Base-by-base conservation (phyloP, 345 rosid species). In the Eucalyptus dawsonii region DNA sequence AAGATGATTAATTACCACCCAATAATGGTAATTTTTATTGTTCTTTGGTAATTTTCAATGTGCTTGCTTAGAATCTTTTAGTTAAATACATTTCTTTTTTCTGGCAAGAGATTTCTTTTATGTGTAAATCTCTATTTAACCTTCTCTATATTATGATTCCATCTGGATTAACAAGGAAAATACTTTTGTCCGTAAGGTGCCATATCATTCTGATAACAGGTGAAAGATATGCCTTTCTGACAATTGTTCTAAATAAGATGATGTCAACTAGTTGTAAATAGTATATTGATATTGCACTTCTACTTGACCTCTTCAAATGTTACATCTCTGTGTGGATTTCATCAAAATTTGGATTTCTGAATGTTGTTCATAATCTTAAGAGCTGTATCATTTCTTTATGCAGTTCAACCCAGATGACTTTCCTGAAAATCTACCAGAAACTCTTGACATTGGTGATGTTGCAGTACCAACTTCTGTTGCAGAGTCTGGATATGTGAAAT, bases 381-480 rank as follows among this genome's bases (percentile, higher is more conserved):
- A 4, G 27, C 12, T n/a, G 92, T 56, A 47, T 88, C 37, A 34
- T 16, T 86, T 89, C 88, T 67, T 72, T 49, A 21, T 90, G 87
- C 96, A 96, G 99, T 93, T 90, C 89, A 92, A 93, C 91, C 87
- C 90, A 22, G 58, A 89, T 58, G 98, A 95, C 89, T 93, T 94
- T 83, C 86, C 94, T 42, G 96, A 91, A 93, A 93, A 90, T 88
- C 98, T 97, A 86, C 99, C 98, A 3, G 99, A 96, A 86, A 92
- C 96, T 24, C 90, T 96, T 92, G 99, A 96, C 92, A 97, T 96
- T 60, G 97, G 99, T 15, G 99, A 97, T 89, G 93, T 95, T n/a
- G 91, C 96, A 31, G 99, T 94, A 88, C 88, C 91, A 4, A 92
- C 88, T 86, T 21, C 94, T 87, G 88, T 93, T 45, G 89, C 90